Evolutionary conservation across 2,329 filamentous ascomycete species (phyloP).

Genomic region (Magnaporthales sp.): DNA sequence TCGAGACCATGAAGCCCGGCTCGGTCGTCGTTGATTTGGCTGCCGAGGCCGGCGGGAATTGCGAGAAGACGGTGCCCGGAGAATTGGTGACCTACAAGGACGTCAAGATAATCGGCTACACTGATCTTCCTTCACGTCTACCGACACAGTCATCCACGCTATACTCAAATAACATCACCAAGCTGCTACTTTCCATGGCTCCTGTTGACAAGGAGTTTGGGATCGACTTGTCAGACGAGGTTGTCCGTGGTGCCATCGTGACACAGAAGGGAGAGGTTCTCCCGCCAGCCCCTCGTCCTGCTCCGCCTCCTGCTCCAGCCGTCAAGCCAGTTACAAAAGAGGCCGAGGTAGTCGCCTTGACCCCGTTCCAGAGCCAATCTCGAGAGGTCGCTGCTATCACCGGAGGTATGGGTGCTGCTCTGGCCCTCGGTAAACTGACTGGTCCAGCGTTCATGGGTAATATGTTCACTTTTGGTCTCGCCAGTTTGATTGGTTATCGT

Average conservation of each 20-base stretch:
- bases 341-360: constrained; percentile 58
- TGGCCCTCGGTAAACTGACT: constrained; percentile 73
- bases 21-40: constrained; percentile 84
- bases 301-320: constrained; percentile 45
- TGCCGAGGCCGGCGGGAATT: constrained; percentile 82
- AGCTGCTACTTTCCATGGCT: constrained; percentile 74
- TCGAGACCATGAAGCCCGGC: constrained; percentile 81
- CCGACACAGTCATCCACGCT: constrained; percentile 84
- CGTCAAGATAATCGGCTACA: constrained; percentile 82
- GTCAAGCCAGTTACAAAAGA: constrained; percentile 40
- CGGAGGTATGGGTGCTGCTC: constrained; percentile 65
- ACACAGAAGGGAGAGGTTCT: constrained; percentile 69
- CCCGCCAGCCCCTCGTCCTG: constrained; percentile 64
- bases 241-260: constrained; percentile 77
- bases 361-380: constrained; percentile 72
- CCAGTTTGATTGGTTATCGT: constrained; percentile 78
- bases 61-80: constrained; percentile 69
- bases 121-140: constrained; percentile 76
- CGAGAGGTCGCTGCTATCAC: constrained; percentile 69
- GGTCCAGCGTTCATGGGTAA: constrained; percentile 83
- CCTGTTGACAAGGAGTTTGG: constrained; percentile 73
- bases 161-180: constrained; percentile 91
- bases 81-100: constrained; percentile 63
- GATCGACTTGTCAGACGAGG: constrained; percentile 73
- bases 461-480: constrained; percentile 74